Conservation (phyloP, 1,284 basidiomycete genomes). For the Macrocystidia cucumis region DNA sequence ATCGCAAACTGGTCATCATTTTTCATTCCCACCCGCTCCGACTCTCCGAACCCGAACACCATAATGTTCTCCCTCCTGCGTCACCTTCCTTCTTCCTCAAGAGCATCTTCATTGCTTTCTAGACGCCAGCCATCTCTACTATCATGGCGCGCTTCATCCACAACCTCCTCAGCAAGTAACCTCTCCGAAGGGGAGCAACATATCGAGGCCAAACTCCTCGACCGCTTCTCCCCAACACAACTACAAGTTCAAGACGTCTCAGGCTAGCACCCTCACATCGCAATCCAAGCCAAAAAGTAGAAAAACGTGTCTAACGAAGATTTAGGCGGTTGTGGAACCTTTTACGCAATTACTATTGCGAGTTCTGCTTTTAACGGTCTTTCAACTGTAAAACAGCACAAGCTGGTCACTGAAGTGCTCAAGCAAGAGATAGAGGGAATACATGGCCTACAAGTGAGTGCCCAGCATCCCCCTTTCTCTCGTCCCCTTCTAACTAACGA, state of each 20-base stretch:
- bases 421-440: conserved; percentile 90
- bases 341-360: conserved; percentile 90
- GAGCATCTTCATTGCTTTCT: no score
- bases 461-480: no score
- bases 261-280: conserved; percentile 38
- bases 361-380: conserved; percentile 84
- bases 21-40: no score
- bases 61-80: conserved; percentile 11
- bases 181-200: conserved; percentile 55
- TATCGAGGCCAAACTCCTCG: conserved; percentile 69
- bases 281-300: neutral
- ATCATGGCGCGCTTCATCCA: no score
- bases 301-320: neutral
- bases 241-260: conserved; percentile 87
- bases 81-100: conserved; percentile 9
- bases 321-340: conserved; percentile 90
- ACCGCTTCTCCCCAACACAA: conserved; percentile 68
- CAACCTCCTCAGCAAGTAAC: no score
- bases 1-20: no score
- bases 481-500: no score
- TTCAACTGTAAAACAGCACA: conserved; percentile 89
- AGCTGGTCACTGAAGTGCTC: conserved; percentile 81
- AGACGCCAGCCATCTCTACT: no score
- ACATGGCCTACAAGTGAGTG: conserved; percentile 86
- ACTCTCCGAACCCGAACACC: no score